Conservation (phyloP, 139 green algal species). For the Micractinium sp. region DNA sequence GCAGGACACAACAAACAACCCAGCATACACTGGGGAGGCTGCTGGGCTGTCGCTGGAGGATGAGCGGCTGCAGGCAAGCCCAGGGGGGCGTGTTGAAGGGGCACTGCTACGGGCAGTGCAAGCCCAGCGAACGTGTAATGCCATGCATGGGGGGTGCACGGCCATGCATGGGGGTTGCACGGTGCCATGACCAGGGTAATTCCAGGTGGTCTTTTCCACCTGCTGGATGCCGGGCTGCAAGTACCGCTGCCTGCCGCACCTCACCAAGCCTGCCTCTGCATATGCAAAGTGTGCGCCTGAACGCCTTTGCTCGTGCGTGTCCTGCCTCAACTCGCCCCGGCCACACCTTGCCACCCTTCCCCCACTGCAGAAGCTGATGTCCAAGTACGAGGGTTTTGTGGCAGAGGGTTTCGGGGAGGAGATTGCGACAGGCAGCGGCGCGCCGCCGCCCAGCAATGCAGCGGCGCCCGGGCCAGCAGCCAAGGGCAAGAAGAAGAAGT, state of each 20-base stretch:
- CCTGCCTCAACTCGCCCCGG: background rate
- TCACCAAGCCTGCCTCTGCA: no score
- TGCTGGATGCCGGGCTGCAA: no score
- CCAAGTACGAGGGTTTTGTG: slow-evolving; percentile 9
- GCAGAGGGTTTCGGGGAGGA: background rate
- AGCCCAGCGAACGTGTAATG: no score
- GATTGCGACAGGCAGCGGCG: background rate
- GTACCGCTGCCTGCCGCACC: no score
- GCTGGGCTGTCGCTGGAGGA: slow-evolving; percentile 41
- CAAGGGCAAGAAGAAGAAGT: slow-evolving; percentile 20
- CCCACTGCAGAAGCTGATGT: slow-evolving; percentile 16
- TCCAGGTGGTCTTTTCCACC: no score
- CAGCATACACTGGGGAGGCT: slow-evolving; percentile 43
- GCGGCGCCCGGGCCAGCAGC: background rate
- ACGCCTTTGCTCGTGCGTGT: no score
- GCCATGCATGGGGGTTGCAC: no score
- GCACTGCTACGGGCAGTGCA: no score
- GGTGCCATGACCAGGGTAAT: no score
- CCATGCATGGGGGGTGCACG: no score
- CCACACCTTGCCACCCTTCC: background rate
- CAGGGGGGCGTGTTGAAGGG: no score
- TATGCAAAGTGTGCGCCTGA: no score
- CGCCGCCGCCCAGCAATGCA: background rate
- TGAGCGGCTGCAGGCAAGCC: slow-evolving; percentile 29
- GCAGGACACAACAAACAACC: slow-evolving; percentile 47